Evolutionary conservation across 2,329 filamentous ascomycete genomes (phyloP).

Genomic region (Penicillium brevicompactum): DNA sequence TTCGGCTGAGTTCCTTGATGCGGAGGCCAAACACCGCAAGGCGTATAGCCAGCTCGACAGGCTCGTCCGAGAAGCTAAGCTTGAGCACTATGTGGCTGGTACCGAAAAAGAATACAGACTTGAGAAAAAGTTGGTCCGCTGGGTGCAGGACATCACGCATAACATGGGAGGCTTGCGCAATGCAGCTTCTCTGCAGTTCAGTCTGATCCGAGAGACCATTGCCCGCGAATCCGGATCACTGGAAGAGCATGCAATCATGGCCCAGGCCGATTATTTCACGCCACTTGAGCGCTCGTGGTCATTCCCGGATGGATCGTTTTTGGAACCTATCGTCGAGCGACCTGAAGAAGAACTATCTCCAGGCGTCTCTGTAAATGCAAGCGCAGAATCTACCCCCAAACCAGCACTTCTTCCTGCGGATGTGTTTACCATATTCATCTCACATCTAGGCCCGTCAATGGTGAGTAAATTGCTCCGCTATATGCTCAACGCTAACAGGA

Average conservation of each 20-base stretch:
- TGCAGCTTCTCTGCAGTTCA: constrained; percentile 86
- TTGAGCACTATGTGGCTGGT: constrained; percentile 82
- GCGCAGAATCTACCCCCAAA: constrained; percentile 13
- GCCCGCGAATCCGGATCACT: constrained; percentile 19
- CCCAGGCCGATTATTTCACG: constrained; percentile 16
- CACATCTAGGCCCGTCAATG: constrained; percentile 87
- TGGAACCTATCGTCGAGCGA: constrained; percentile 66
- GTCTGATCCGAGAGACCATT: constrained; percentile 68
- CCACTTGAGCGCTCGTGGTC: constrained; percentile 35
- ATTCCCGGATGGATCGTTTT: constrained; percentile 46
- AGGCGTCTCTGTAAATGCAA: constrained; percentile 6
- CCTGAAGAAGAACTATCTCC: constrained; percentile 55
- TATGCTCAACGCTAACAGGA: constrained; percentile 7
- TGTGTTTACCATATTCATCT: constrained; percentile 90
- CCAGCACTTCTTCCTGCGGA: constrained; percentile 62
- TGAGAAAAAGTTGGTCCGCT: constrained; percentile 78
- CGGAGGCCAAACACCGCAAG: constrained; percentile 65
- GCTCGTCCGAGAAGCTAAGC: constrained; percentile 80
- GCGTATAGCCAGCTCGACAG: constrained; percentile 72
- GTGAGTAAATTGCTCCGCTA: constrained; percentile 34
- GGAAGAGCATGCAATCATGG: constrained; percentile 21
- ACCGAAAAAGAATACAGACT: constrained; percentile 76
- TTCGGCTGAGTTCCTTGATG: constrained; percentile 64
- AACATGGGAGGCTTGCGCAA: constrained; percentile 88
- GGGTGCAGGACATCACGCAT: constrained; percentile 81